These are phyloP conservation scores for Solanum rostratum DNA, from an alignment of 257 asterid species.

Conservation along the genomic window DNA sequence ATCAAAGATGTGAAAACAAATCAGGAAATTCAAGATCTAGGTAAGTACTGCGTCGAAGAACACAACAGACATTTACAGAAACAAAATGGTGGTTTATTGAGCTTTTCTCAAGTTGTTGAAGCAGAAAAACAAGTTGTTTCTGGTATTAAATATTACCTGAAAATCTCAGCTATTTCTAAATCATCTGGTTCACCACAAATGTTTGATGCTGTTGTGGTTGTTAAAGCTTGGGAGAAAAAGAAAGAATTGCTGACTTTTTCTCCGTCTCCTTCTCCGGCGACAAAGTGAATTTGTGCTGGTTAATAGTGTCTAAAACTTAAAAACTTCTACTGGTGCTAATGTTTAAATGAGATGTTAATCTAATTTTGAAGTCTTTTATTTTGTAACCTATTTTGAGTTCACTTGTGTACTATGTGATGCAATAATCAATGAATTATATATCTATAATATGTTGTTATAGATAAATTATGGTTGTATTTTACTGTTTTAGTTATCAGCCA, in stretches of 20 bases:
- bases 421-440: background rate
- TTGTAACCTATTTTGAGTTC: background rate
- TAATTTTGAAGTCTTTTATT: background rate
- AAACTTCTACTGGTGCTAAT: background rate
- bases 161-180: slow-evolving; percentile 22
- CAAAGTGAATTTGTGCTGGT: background rate
- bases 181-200: background rate
- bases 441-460: background rate
- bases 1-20: slow-evolving; percentile 2
- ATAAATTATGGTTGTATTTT: background rate
- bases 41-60: slow-evolving; percentile 7
- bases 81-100: slow-evolving; percentile 6
- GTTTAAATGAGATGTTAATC: background rate
- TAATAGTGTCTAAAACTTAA: background rate
- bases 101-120: slow-evolving; percentile 37
- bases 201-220: slow-evolving; percentile 49
- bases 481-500: background rate
- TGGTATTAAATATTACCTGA: slow-evolving; percentile 58
- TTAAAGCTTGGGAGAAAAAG: slow-evolving; percentile 35
- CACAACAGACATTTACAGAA: slow-evolving; percentile 19
- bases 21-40: slow-evolving; percentile 5
- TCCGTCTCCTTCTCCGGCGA: slow-evolving; percentile 17
- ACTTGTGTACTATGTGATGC: background rate
- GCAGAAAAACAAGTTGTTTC: slow-evolving; percentile 76
- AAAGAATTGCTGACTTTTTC: slow-evolving; percentile 29